Conservation (phyloP, 371 early-diverging fungal species). For the Mortierella sp. region DNA sequence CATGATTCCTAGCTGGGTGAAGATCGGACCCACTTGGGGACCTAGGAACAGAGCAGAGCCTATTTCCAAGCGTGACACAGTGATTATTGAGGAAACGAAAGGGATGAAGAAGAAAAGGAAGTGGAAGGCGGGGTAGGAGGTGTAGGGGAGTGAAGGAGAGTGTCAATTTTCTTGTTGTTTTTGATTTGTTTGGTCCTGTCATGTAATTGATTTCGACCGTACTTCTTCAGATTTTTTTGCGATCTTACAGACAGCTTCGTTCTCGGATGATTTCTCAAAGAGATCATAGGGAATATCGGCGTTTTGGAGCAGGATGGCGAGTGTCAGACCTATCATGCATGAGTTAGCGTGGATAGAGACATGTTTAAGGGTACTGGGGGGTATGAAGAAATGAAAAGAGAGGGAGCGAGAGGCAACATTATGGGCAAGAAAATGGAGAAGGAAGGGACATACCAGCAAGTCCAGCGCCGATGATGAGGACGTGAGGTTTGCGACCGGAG, state of each 20-base stretch:
- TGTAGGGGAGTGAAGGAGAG: not conserved
- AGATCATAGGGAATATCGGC: not conserved
- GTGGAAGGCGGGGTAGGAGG: not conserved
- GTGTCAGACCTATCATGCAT: not conserved
- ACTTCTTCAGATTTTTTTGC: no score
- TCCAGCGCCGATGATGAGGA: constrained; percentile 7
- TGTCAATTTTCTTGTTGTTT: not conserved
- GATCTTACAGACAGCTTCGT: not conserved
- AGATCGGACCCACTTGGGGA: not conserved
- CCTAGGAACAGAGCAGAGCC: constrained; percentile 2
- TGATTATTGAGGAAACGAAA: not conserved
- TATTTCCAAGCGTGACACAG: not conserved
- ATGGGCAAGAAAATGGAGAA: no score
- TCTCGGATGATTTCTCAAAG: not conserved
- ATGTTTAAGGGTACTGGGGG: not conserved
- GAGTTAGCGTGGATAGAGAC: not conserved
- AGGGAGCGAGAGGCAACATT: not conserved
- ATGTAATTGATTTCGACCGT: no score
- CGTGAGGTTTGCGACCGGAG: not conserved
- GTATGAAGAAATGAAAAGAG: not conserved
- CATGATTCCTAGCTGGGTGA: not conserved
- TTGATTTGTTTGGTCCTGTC: not conserved
- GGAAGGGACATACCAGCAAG: not conserved
- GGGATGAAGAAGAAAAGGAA: no score
- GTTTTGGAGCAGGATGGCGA: not conserved